A percentile compares a stretch with the other conserved stretches of the same genome.
These are phyloP conservation scores for Hortiboletus campestris DNA, from an alignment of 768 basidiomycete species.

Conservation along the genomic window DNA sequence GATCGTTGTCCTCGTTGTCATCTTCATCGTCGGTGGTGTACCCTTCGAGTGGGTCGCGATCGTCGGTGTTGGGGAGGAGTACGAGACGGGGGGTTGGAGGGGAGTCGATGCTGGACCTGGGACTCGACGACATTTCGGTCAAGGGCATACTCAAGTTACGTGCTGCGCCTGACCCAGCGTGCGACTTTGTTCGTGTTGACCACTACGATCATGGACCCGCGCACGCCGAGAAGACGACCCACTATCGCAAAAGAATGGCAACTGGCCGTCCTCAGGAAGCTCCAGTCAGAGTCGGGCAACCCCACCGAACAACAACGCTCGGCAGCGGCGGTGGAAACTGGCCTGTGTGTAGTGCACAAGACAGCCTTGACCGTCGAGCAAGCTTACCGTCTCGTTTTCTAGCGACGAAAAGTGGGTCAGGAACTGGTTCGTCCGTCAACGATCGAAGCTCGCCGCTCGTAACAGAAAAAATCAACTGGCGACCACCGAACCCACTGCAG, in stretches of 20 bases:
- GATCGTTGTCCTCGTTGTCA: conserved; percentile 34
- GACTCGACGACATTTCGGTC: conserved; percentile 9
- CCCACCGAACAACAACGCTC: conserved; percentile 24
- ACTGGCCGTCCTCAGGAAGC: conserved; percentile 27
- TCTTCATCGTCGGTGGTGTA: conserved; percentile 44
- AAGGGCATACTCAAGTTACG: not conserved
- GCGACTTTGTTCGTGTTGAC: conserved; percentile 12
- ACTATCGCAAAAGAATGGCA: conserved; percentile 29
- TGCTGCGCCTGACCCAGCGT: conserved; percentile 4
- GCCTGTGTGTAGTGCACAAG: conserved; percentile 26
- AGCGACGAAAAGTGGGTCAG: conserved; percentile 32
- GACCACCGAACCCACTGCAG: not conserved
- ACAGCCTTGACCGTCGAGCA: not conserved
- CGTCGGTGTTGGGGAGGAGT: conserved; percentile 55
- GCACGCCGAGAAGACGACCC: conserved; percentile 5
- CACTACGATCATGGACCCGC: conserved; percentile 5
- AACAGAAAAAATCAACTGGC: conserved; percentile 1
- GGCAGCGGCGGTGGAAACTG: conserved; percentile 26
- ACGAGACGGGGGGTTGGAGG: conserved; percentile 56
- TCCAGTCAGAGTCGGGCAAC: conserved; percentile 19
- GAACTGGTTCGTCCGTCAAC: conserved; percentile 31
- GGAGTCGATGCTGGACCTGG: no score
- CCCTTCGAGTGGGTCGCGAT: conserved; percentile 24
- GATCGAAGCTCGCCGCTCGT: conserved; percentile 19
- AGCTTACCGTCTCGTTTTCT: conserved; percentile 3